A percentile compares a stretch with the other conserved stretches of the same genome.
Conservation (phyloP, 1,284 basidiomycete species). For the Cryptococcus maquisensis region DNA sequence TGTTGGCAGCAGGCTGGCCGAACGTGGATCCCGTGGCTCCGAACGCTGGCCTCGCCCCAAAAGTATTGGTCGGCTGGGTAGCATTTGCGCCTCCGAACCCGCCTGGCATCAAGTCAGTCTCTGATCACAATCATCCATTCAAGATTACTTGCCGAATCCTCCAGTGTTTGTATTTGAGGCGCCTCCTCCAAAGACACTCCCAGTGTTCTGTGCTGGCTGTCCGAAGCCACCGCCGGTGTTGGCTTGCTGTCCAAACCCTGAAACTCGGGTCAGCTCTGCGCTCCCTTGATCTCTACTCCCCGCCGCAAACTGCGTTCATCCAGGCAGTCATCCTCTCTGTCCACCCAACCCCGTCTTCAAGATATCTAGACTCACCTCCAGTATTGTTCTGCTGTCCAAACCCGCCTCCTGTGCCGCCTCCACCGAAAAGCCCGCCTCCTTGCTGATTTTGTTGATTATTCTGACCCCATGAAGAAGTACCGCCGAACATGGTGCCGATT, state of each 20-base stretch:
- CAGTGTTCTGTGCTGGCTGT: constrained; percentile 50
- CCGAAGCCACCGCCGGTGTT: constrained; percentile 23
- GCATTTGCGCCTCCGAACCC: constrained; percentile 18
- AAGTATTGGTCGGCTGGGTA: constrained; percentile 22
- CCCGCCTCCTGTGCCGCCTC: constrained; percentile 15
- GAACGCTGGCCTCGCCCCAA: constrained; percentile 38
- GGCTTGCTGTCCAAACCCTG: constrained; percentile 51
- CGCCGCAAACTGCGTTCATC: neutral
- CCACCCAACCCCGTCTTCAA: neutral
- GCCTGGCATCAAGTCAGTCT: constrained; percentile 7
- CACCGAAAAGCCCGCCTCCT: constrained; percentile 49
- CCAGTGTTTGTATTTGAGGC: constrained; percentile 13
- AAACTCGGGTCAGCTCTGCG: constrained; percentile 33
- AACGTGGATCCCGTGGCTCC: constrained; percentile 45
- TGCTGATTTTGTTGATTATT: constrained; percentile 55
- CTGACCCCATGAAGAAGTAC: constrained; percentile 37
- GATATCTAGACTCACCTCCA: constrained; percentile 39
- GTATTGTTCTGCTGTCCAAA: constrained; percentile 55
- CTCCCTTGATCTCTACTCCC: neutral
- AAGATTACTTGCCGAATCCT: constrained; percentile 25
- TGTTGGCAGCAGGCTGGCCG: constrained; percentile 16
- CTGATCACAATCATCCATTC: neutral
- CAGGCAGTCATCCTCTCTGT: neutral
- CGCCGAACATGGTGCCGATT: constrained; percentile 32
- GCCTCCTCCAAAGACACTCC: constrained; percentile 49